Base-by-base conservation (phyloP, 2,329 filamentous ascomycete species). In the Penicillium sp. region DNA sequence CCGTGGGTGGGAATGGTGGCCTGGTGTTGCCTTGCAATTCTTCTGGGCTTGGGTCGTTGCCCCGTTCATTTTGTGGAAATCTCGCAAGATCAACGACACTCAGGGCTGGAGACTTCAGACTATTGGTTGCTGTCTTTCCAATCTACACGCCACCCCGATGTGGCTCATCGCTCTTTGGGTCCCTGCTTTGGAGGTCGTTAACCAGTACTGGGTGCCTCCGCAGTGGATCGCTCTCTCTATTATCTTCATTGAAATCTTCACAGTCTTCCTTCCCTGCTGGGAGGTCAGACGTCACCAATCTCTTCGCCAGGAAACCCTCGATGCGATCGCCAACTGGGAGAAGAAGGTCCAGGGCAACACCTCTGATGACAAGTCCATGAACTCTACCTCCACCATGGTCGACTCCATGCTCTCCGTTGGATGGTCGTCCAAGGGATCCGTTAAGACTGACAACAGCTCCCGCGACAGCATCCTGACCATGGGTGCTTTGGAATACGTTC, bases 51-150 rank as follows among this genome's bases (percentile, higher is more conserved):
- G 59, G 58, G 42, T 55, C 18, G 36, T 56, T 23, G 51, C 50
- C 34, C 54, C 55, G 15, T 18, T 51, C 20, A 51, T 87, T 55
- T 77, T 88, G 3, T 87, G 81, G 78, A 78, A 81, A 58, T 80
- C 85, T 30, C 78, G 84, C 7, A 72, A 77, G 18, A 83, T 89
- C 58, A 77, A 77, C 24, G 86, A 89, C 62, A 85, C 84, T 6
- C 83, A 87, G 60, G 82, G 84, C 49, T 89, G 86, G 86, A 77
- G 84, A 9, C 63, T 80, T 5, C 85, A 88, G 65, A 88, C 85
- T 26, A 81, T 84, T 33, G 65, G 77, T 32, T 76, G 76, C 47
- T 71, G 78, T 44, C 49, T 81, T 47, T 71, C 75, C 34, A 74
- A 72, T 49, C 77, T 89, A 17, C 84, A 81, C 49, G 85, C 84